Conservation (phyloP, 23 red algal species). For the Gracilaria vermiculophylla region DNA sequence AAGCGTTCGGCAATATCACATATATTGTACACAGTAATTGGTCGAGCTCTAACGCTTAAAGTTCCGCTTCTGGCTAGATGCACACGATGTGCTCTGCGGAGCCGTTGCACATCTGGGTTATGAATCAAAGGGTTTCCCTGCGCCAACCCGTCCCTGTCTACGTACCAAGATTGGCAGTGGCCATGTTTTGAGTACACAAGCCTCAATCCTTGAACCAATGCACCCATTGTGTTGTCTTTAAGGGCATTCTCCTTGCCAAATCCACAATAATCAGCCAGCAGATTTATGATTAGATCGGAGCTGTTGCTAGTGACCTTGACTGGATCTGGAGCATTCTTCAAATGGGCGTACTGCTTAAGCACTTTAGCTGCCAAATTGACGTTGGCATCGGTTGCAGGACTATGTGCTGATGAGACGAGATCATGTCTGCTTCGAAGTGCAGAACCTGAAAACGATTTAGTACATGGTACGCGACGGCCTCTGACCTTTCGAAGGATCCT, state of each 20-base stretch:
- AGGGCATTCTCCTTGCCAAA: slow-evolving; percentile 9
- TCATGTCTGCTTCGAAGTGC: background rate
- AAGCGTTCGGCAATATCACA: slow-evolving; percentile 20
- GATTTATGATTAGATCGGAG: slow-evolving; percentile 33
- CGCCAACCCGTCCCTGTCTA: background rate
- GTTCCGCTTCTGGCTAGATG: background rate
- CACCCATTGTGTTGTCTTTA: slow-evolving; percentile 8
- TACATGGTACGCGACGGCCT: background rate
- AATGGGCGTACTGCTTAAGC: background rate
- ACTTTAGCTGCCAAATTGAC: background rate
- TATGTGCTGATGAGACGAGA: background rate
- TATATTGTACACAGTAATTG: background rate
- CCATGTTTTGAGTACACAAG: slow-evolving; percentile 7
- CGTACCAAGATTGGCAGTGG: slow-evolving; percentile 1
- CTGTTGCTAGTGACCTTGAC: background rate
- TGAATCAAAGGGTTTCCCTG: slow-evolving; percentile 14
- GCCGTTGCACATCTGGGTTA: slow-evolving; percentile 8
- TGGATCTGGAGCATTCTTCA: background rate
- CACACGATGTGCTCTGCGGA: slow-evolving; percentile 18
- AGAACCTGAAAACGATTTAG: background rate
- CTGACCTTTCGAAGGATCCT: background rate
- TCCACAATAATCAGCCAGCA: slow-evolving; percentile 42
- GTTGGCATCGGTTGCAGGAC: background rate
- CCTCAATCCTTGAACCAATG: slow-evolving; percentile 10
- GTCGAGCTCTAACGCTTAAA: slow-evolving; percentile 4